Conservation (phyloP, 306 rosid genomes). For the Cicer bijugum region DNA sequence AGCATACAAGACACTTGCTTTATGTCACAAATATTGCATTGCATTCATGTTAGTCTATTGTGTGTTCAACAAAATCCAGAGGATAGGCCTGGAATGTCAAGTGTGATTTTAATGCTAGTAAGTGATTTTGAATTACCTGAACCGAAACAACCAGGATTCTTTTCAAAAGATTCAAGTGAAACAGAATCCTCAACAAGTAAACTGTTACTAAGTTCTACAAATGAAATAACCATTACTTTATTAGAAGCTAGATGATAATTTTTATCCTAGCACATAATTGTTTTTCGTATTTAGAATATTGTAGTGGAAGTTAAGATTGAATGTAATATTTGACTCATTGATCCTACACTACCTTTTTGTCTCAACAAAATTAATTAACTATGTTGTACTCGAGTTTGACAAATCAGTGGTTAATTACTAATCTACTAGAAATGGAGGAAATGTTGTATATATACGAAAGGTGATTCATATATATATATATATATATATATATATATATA, state of each 20-base stretch:
- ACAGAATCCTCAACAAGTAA: constrained; percentile 47
- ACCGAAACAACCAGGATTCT: constrained; percentile 67
- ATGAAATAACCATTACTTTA: constrained; percentile 50
- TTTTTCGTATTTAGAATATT: constrained; percentile 17
- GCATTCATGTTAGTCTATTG: constrained; percentile 67
- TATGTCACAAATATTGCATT: constrained; percentile 51
- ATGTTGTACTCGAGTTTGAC: no score
- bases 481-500: no score
- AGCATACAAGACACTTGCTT: constrained; percentile 41
- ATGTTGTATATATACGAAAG: no score
- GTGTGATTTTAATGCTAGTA: constrained; percentile 57
- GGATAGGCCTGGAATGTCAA: constrained; percentile 54
- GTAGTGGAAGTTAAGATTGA: constrained; percentile 15
- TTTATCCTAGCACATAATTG: constrained; percentile 10
- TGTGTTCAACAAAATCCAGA: constrained; percentile 68
- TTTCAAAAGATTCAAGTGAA: constrained; percentile 37
- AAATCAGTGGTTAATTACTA: no score
- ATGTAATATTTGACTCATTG: neutral
- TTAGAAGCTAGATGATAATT: constrained; percentile 55
- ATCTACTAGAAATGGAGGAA: no score
- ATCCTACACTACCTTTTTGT: no score
- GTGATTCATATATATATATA: no score
- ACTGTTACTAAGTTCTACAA: constrained; percentile 48
- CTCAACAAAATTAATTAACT: no score
- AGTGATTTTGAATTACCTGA: constrained; percentile 54